Conservation (phyloP, 148 eudicot species). For the Tetragonia tetragonoides region DNA sequence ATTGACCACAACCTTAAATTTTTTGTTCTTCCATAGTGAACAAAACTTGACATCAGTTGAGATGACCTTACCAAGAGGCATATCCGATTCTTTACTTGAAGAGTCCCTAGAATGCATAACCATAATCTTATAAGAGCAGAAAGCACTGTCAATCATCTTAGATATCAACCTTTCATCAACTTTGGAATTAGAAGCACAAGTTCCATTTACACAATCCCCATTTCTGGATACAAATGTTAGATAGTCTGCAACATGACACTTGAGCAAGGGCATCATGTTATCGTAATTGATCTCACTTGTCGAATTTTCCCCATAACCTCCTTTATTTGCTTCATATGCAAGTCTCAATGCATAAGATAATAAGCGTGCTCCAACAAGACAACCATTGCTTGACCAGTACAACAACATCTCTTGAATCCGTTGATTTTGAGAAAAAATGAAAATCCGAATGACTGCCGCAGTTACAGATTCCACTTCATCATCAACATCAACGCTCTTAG, state of each 20-base stretch:
- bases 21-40: constrained; percentile 33
- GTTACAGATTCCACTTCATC: constrained; percentile 41
- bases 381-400: constrained; percentile 32
- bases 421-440: constrained; percentile 31
- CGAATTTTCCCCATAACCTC: constrained; percentile 15
- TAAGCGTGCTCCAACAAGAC: constrained; percentile 28
- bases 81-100: constrained; percentile 1
- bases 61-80: constrained; percentile 26
- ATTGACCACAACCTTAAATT: constrained; percentile 16
- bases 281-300: constrained; percentile 11
- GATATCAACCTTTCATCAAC: constrained; percentile 24
- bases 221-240: constrained; percentile 17
- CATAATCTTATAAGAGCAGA: constrained; percentile 29
- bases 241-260: constrained; percentile 32
- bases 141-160: constrained; percentile 33
- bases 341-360: constrained; percentile 41
- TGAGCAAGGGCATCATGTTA: constrained; percentile 30
- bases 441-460: constrained; percentile 30
- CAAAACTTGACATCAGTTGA: constrained; percentile 24
- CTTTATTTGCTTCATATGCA: constrained; percentile 33
- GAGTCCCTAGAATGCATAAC: constrained; percentile 15
- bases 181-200: constrained; percentile 1
- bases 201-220: constrained; percentile 5
- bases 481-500: constrained; percentile 18
- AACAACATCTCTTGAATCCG: constrained; percentile 27